These are phyloP conservation scores for Nicotiana knightiana DNA, from an alignment of 257 asterid genomes.

Conservation along the genomic window DNA sequence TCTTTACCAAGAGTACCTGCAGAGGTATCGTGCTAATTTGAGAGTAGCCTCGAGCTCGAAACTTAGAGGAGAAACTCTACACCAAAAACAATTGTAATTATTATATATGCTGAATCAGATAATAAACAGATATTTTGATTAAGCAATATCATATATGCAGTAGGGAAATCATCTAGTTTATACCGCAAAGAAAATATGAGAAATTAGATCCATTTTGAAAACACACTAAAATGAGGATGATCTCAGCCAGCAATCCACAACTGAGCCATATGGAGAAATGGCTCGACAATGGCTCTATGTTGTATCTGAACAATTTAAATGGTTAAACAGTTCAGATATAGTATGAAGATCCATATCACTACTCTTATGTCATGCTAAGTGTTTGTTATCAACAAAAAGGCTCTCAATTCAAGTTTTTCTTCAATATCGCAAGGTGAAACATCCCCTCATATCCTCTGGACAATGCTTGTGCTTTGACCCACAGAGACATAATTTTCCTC, in stretches of 20 bases:
- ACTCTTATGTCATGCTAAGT: slow-evolving; percentile 1
- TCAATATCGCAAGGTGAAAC: not conserved
- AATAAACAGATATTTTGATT: not conserved
- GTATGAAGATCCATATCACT: not conserved
- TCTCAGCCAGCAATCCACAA: not conserved
- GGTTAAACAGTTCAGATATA: not conserved
- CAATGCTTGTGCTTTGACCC: not conserved
- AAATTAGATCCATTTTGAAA: not conserved
- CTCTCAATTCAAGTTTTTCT: not conserved
- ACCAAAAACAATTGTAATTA: not conserved
- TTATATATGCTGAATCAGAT: not conserved
- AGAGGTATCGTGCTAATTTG: slow-evolving; percentile 91
- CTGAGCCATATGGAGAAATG: not conserved
- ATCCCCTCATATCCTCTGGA: not conserved
- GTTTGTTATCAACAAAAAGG: not conserved
- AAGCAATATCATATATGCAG: not conserved
- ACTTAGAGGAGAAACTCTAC: slow-evolving; percentile 96
- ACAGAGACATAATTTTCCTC: not conserved
- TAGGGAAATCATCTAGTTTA: not conserved
- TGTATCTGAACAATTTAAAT: not conserved
- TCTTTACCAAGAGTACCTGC: slow-evolving; percentile 58
- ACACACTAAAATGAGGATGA: not conserved
- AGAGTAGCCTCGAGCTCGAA: slow-evolving; percentile 97
- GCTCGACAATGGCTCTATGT: not conserved
- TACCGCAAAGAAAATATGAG: not conserved